Percentiles rank a stretch among this genome's conserved stretches.
Conservation (phyloP, 148 eudicot species). For the Chenopodium berlandieri region DNA sequence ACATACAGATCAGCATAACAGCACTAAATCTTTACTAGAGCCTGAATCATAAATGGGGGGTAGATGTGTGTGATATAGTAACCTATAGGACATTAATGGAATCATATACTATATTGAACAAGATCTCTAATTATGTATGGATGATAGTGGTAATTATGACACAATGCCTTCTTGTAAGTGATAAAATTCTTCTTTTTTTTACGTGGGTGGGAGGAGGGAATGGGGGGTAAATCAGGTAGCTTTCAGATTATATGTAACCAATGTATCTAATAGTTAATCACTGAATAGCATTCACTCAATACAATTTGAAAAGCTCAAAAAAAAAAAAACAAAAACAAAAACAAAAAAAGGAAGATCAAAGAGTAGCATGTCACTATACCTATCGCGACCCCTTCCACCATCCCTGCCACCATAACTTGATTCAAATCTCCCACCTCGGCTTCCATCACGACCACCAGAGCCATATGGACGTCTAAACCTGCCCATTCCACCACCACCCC, state of each 20-base stretch:
- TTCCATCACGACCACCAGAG: conserved; percentile 52
- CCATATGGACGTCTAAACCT: conserved; percentile 45
- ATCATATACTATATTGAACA: not conserved
- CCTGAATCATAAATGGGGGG: not conserved
- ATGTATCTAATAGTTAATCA: not conserved
- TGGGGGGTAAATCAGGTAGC: too few species aligned
- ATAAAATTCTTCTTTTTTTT: too few species aligned
- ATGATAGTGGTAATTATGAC: not conserved
- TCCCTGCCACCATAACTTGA: conserved; percentile 52
- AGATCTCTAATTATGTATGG: not conserved
- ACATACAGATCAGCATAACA: too few species aligned
- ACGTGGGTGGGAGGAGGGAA: too few species aligned
- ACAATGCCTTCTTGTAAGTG: not conserved
- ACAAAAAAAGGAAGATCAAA: not conserved
- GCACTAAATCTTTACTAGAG: not conserved
- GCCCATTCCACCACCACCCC: conserved; percentile 87
- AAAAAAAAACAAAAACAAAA: too few species aligned
- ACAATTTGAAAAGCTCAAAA: not conserved
- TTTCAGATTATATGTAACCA: too few species aligned
- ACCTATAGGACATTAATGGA: not conserved
- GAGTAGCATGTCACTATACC: conserved; percentile 31
- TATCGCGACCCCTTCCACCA: conserved; percentile 53
- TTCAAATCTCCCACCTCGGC: conserved; percentile 50
- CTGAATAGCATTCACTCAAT: not conserved
- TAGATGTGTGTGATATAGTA: not conserved